A percentile compares a stretch with the other conserved stretches of the same genome.
These are phyloP conservation scores for Cutaneotrichosporon mucoides DNA, from an alignment of 1,284 basidiomycete species.

Conservation along the genomic window DNA sequence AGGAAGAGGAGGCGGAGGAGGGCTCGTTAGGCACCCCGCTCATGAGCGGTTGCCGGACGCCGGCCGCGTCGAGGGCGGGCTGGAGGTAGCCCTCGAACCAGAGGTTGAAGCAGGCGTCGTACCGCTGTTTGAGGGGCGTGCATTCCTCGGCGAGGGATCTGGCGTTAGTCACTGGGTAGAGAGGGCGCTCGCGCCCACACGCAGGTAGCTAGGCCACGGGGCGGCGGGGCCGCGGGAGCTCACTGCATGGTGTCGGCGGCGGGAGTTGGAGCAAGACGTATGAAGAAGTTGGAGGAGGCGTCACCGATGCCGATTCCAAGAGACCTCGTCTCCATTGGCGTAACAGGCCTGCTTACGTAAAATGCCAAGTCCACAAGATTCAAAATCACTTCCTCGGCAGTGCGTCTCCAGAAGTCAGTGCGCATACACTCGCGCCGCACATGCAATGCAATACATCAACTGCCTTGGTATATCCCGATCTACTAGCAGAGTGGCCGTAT, in stretches of 20 bases:
- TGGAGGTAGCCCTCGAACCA: constrained; percentile 96
- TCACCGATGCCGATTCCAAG: not conserved
- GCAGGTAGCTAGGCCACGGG: no score
- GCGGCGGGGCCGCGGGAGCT: not conserved
- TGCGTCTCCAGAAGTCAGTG: no score
- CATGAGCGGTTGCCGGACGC: not conserved
- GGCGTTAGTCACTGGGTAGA: constrained; percentile 5
- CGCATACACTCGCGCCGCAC: no score
- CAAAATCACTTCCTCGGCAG: no score
- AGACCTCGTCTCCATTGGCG: not conserved
- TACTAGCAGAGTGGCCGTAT: no score
- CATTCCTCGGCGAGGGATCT: constrained; percentile 55
- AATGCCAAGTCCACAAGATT: no score
- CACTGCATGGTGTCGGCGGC: constrained; percentile 4
- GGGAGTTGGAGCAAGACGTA: not conserved
- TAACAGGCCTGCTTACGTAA: no score
- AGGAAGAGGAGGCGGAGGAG: not conserved
- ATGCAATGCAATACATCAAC: constrained; percentile 6
- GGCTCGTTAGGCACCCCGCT: not conserved
- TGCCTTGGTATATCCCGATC: not conserved
- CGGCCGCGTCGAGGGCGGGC: constrained; percentile 51
- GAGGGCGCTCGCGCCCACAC: no score
- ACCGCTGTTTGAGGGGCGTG: constrained; percentile 81
- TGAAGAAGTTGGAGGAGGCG: not conserved
- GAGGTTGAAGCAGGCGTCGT: constrained; percentile 90